These are phyloP conservation scores for Pseudomassariella vexata DNA, from an alignment of 2,329 filamentous ascomycete species.

Conservation along the genomic window DNA sequence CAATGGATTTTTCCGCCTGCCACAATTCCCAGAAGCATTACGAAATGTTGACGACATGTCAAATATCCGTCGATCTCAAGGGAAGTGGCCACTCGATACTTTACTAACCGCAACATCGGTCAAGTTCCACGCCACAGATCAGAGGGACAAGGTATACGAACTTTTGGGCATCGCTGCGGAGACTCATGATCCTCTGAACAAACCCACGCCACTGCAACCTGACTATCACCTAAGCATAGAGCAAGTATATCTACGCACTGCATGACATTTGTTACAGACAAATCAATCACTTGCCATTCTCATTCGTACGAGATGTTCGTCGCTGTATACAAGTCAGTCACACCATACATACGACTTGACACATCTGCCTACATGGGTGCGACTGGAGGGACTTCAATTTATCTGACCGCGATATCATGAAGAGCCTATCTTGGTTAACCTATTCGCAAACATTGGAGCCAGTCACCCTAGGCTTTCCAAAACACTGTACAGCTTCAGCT, in stretches of 20 bases:
- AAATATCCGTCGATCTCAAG: background rate
- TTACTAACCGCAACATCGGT: background rate
- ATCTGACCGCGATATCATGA: background rate
- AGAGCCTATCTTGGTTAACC: background rate
- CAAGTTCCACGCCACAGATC: slow-evolving; percentile 1
- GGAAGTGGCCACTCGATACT: background rate
- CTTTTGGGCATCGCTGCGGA: background rate
- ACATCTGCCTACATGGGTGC: background rate
- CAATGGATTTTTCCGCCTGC: background rate
- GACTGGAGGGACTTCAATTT: background rate
- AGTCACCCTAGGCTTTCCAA: background rate
- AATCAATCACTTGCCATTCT: background rate
- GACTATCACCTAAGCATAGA: background rate
- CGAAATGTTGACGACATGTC: background rate
- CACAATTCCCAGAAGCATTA: background rate
- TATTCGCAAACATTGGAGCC: background rate
- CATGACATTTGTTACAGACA: background rate
- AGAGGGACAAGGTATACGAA: slow-evolving; percentile 1
- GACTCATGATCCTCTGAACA: background rate
- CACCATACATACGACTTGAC: background rate
- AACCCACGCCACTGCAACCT: background rate
- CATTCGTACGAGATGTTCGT: background rate
- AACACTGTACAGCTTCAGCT: background rate
- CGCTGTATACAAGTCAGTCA: background rate
- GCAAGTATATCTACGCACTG: background rate